Evolutionary conservation across 164 flowering plant species (phyloP).

Genomic region (Amborella trichopoda): DNA sequence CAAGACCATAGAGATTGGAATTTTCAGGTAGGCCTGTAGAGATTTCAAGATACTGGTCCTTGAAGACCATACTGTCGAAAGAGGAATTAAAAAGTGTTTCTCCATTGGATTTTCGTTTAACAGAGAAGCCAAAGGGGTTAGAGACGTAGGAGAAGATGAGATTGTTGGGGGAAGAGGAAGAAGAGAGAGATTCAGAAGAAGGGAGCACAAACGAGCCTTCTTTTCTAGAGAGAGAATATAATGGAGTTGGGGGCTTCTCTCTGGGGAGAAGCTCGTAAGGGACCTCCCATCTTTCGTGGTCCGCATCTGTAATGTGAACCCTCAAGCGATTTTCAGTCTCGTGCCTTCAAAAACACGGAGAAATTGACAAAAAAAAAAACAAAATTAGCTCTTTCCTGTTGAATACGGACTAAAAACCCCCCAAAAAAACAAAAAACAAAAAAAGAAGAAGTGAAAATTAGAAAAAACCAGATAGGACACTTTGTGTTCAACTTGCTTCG

Average conservation of each 20-base stretch:
- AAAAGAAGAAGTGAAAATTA: not conserved
- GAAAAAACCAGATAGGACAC: not conserved
- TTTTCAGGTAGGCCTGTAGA: slow-evolving; percentile 51
- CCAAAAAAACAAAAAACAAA: not conserved
- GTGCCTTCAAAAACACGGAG: slow-evolving; percentile 32
- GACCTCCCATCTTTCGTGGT: slow-evolving; percentile 65
- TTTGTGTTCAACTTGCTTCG: not conserved
- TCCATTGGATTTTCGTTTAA: slow-evolving; percentile 46
- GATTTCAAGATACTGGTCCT: slow-evolving; percentile 68
- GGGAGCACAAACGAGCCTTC: slow-evolving; percentile 13
- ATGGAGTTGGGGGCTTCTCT: slow-evolving; percentile 21
- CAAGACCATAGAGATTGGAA: slow-evolving; percentile 63
- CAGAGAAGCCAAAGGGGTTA: slow-evolving; percentile 55
- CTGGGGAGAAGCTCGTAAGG: slow-evolving; percentile 58
- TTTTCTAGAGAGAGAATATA: slow-evolving; percentile 6
- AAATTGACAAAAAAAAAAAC: not conserved
- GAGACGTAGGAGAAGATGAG: slow-evolving; percentile 38
- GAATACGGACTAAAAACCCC: not conserved
- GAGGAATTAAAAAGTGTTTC: slow-evolving; percentile 50
- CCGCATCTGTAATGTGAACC: slow-evolving; percentile 63
- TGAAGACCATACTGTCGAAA: slow-evolving; percentile 36
- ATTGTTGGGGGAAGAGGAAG: slow-evolving; percentile 27
- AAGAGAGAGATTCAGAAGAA: slow-evolving; percentile 17
- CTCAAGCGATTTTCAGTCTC: slow-evolving; percentile 56
- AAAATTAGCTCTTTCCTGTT: too few relatives aligned